Percentiles rank a stretch among this genome's conserved stretches.
Evolutionary conservation across 345 rosid species (phyloP).

Genomic region (Pistacia integerrima): DNA sequence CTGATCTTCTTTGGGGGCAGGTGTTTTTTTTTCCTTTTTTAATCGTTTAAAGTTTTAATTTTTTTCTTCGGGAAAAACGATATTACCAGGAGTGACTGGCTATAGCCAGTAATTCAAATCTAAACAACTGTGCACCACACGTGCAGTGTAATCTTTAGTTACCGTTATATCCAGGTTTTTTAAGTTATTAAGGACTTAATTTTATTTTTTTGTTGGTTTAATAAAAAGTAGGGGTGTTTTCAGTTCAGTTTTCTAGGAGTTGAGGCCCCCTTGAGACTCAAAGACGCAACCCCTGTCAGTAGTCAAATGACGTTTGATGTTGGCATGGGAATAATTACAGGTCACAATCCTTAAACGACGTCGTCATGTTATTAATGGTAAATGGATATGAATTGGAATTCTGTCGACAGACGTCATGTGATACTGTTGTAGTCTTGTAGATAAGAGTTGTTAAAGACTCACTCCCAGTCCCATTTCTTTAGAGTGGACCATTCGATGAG

Average conservation of each 20-base stretch:
- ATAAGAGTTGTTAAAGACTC: no score
- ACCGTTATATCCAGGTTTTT: slow-evolving; percentile 17
- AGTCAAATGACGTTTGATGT: slow-evolving; percentile 23
- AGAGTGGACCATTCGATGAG: no score
- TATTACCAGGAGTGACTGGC: slow-evolving; percentile 11
- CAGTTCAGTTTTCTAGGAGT: not conserved
- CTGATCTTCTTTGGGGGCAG: no score
- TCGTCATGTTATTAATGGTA: not conserved
- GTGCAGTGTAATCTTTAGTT: slow-evolving; percentile 30
- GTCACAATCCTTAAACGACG: not conserved
- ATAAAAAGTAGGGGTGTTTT: not conserved
- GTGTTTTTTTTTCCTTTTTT: no score
- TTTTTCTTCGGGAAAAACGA: no score
- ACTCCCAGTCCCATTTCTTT: no score
- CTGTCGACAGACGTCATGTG: not conserved
- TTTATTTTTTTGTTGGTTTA: not conserved
- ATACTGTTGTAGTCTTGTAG: not conserved
- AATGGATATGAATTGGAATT: not conserved
- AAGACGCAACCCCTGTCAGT: slow-evolving; percentile 22
- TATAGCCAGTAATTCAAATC: slow-evolving; percentile 25
- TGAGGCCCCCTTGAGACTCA: not conserved
- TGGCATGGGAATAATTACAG: slow-evolving; percentile 11
- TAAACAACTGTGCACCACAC: slow-evolving; percentile 37
- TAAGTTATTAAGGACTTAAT: not conserved
- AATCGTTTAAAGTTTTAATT: no score